phyloP scores from a whole-genome alignment of 2,329 filamentous ascomycete species.

The Colletotrichum australisinense region DNA sequence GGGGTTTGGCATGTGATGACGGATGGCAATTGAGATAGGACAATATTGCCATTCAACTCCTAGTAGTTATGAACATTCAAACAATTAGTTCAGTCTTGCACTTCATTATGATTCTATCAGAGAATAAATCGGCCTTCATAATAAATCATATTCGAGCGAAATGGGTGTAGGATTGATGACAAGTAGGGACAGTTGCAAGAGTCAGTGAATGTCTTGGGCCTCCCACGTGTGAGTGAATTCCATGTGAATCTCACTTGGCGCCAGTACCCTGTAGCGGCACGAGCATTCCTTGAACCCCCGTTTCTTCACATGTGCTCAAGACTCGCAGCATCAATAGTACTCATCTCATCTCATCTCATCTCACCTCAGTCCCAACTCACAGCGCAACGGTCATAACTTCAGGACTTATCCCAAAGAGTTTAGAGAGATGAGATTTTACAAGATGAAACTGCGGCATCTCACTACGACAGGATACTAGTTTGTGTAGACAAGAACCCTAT shows the following conservation, averaged over 20 bases:
- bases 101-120: neutral
- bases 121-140: neutral
- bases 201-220: slow-evolving; percentile 12
- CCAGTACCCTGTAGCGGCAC: neutral
- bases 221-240: slow-evolving; percentile 21
- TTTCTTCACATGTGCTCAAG: neutral
- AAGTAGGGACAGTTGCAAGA: neutral
- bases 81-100: neutral
- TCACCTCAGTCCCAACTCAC: neutral
- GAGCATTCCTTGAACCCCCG: neutral
- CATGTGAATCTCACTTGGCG: slow-evolving; percentile 25
- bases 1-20: slow-evolving; percentile 33
- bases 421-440: neutral
- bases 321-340: neutral
- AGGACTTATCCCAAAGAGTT: neutral
- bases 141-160: neutral
- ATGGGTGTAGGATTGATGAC: neutral
- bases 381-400: neutral
- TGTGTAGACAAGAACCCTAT: neutral
- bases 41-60: neutral
- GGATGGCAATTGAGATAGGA: slow-evolving; percentile 23
- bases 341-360: neutral
- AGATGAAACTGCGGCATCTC: neutral
- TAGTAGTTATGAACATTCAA: neutral
- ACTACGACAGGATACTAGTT: neutral